Base-by-base conservation (phyloP, 371 early-diverging fungal genomes). In the Mucor circinelloides region DNA sequence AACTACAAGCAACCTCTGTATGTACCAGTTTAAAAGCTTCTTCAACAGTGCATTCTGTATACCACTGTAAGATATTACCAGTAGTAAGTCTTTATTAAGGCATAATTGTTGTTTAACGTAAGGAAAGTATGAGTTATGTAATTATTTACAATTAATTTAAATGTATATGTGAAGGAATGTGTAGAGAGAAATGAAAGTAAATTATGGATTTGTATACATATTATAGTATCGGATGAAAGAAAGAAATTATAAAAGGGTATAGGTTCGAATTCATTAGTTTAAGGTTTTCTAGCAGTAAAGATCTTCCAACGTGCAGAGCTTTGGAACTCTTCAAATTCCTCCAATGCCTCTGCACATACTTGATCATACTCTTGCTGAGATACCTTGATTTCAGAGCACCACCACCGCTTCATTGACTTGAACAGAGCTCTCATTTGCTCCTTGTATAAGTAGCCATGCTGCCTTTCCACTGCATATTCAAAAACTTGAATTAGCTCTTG, bases 321-420 rank as follows among this genome's bases (percentile, higher is more conserved):
- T 2, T 64, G 60, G 10, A 57, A 59, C 30, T 68, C 48, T 38
- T 76, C 73, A 68, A 74, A 70, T 27, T 73, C 73, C 9, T 73
- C 63, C 13, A 76, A 42, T 5, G 73, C 73, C 42, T 65, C 73
- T 19, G 46, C 12, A 38, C 76, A 73, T 3, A 70, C 57, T 9
- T 38, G 50, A 40, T 76, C 76, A 21, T 70, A 76, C 32, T 67
- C 68, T 34, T 70, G 63, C 13, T 66, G 42, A 25, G 73, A 40
- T 30, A 76, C 66, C 15, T 70, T 68, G 3, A 76, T 66, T 54
- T 77, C 74, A 5, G 72, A 61, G 15, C 80, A 63, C 83, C 83
- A 83, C 79, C 81, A 80, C 25, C 68, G 70, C 60, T 76, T 78
- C 77, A 80, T 79, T 5, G 80, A 74, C 60, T 77, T 78, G 34